Evolutionary conservation across 2,329 filamentous ascomycete species (phyloP).

Genomic region (Thermothelomyces thermophilus): DNA sequence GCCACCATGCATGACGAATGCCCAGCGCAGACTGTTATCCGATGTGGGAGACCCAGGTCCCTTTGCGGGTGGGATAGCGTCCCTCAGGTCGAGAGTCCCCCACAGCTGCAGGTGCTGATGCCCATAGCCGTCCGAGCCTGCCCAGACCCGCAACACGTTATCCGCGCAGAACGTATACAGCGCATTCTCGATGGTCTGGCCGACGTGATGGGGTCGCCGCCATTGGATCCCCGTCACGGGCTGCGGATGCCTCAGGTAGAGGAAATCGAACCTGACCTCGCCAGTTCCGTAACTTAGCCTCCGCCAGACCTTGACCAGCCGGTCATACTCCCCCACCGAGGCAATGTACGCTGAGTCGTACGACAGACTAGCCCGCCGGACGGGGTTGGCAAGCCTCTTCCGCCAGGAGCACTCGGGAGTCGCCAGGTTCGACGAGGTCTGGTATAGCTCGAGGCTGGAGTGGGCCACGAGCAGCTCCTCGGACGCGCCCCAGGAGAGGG

Average conservation of each 20-base stretch:
- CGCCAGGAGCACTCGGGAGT: constrained; percentile 62
- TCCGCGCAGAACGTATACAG: constrained; percentile 86
- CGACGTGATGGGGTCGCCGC: constrained; percentile 69
- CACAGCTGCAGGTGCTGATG: constrained; percentile 71
- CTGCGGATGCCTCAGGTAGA: constrained; percentile 79
- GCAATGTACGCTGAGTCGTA: constrained; percentile 85
- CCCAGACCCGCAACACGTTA: constrained; percentile 76
- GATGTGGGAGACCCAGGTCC: constrained; percentile 18
- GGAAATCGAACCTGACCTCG: constrained; percentile 81
- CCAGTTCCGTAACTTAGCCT: constrained; percentile 75
- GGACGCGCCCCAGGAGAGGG: constrained; percentile 77
- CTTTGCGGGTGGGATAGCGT: constrained; percentile 52
- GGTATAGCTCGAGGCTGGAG: constrained; percentile 62
- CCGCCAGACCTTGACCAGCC: constrained; percentile 88
- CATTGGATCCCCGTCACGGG: constrained; percentile 79
- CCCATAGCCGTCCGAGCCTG: constrained; percentile 63
- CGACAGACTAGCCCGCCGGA: constrained; percentile 70
- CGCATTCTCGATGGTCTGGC: constrained; percentile 77
- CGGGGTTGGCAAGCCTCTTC: constrained; percentile 63
- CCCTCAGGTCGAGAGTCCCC: constrained; percentile 69
- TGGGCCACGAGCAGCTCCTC: constrained; percentile 81
- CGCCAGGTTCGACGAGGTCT: constrained; percentile 32
- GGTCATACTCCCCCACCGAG: constrained; percentile 69
- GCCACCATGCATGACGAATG: constrained; percentile 75
- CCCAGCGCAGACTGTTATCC: constrained; percentile 47